Conservation (phyloP, 2,329 filamentous ascomycete genomes). For the Pseudophaeomoniella oleicola region DNA sequence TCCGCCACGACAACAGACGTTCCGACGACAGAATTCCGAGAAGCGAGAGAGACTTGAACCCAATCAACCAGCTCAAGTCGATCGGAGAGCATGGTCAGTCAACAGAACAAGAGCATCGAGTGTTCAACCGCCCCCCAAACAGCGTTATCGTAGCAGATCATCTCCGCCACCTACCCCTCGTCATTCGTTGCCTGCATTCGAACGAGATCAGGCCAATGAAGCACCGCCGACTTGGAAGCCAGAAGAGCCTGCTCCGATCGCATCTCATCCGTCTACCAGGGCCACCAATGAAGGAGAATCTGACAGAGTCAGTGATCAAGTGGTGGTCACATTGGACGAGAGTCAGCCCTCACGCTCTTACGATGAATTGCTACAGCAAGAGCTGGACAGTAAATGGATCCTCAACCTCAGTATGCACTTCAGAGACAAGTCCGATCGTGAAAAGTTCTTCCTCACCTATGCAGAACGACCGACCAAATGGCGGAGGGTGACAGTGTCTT, state of each 20-base stretch:
- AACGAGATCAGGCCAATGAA: conserved; percentile 4
- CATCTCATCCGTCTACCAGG: not conserved
- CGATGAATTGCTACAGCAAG: conserved; percentile 56
- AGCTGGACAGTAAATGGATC: conserved; percentile 84
- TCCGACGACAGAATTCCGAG: conserved; percentile 73
- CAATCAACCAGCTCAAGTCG: conserved; percentile 45
- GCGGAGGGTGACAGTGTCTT: conserved; percentile 80
- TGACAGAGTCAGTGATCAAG: conserved; percentile 3
- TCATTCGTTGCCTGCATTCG: conserved; percentile 9
- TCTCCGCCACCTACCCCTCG: conserved; percentile 20
- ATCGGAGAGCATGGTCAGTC: conserved; percentile 53
- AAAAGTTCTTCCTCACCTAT: conserved; percentile 97
- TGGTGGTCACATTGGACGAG: conserved; percentile 10
- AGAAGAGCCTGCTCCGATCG: conserved; percentile 6
- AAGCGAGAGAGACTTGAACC: conserved; percentile 58
- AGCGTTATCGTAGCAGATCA: conserved; percentile 28
- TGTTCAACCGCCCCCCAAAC: conserved; percentile 9
- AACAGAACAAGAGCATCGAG: conserved; percentile 4
- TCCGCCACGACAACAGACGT: conserved; percentile 61
- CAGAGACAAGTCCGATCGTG: conserved; percentile 75
- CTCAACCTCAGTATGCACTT: conserved; percentile 98
- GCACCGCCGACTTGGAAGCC: conserved; percentile 8
- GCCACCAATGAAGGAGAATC: conserved; percentile 2
- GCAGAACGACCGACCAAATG: conserved; percentile 65
- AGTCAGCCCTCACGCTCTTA: conserved; percentile 14